Percentiles rank a stretch among this genome's conserved stretches.
These are phyloP conservation scores for Penicillium sp. DNA, from an alignment of 2,329 filamentous ascomycete genomes.

Conservation along the genomic window DNA sequence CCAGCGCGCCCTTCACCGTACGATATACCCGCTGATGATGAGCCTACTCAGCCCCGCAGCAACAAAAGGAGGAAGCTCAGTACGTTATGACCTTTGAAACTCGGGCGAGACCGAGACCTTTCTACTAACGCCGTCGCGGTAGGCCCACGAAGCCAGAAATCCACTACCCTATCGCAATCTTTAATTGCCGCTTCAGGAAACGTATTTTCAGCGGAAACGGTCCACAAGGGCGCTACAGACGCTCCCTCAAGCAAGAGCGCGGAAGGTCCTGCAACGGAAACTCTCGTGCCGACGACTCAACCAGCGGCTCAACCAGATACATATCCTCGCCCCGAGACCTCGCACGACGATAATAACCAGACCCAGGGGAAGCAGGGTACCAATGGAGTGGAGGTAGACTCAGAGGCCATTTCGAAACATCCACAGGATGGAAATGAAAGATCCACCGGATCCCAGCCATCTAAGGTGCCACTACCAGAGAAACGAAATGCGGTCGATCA, in stretches of 20 bases:
- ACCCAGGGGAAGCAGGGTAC: neutral
- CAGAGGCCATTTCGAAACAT: neutral
- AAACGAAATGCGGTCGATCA: constrained; percentile 4
- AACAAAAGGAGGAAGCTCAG: constrained; percentile 41
- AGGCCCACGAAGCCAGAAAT: constrained; percentile 19
- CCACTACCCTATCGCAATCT: constrained; percentile 12
- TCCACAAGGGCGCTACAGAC: constrained; percentile 13
- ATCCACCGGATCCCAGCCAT: constrained; percentile 3
- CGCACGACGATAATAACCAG: neutral
- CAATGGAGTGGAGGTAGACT: neutral
- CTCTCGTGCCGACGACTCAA: constrained; percentile 3
- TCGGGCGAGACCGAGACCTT: neutral
- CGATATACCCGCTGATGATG: constrained; percentile 41
- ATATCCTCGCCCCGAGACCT: neutral
- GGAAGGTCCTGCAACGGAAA: neutral
- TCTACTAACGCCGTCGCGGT: constrained; percentile 15
- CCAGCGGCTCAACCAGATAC: neutral
- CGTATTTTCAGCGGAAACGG: neutral
- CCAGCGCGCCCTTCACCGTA: constrained; percentile 41
- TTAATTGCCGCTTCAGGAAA: constrained; percentile 5
- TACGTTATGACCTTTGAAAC: constrained; percentile 24
- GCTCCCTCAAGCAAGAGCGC: neutral
- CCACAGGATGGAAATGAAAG: neutral
- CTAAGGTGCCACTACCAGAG: constrained; percentile 1
- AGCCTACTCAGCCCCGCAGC: constrained; percentile 31